Percentiles rank a stretch among this genome's conserved stretches.
These are phyloP conservation scores for Podaxis carcinomalis DNA, from an alignment of 768 basidiomycete species.

Conservation along the genomic window DNA sequence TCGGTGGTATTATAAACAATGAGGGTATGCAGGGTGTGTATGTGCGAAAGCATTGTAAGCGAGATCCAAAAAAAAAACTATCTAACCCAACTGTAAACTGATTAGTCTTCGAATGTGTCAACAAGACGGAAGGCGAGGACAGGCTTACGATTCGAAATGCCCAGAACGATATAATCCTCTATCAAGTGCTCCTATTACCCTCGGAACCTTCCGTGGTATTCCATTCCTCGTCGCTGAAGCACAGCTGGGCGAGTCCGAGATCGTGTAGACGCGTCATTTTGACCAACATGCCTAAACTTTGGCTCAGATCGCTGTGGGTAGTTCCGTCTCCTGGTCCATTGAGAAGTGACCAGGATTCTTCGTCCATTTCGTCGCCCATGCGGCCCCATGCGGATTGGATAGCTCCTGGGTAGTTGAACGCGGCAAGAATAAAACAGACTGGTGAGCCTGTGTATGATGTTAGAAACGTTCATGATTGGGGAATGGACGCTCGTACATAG, in stretches of 20 bases:
- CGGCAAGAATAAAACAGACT: slow-evolving; percentile 72
- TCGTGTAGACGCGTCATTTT: slow-evolving; percentile 76
- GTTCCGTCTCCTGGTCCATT: slow-evolving; percentile 38
- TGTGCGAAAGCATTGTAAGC: background rate
- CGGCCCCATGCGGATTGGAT: slow-evolving; percentile 69
- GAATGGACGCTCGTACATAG: slow-evolving; percentile 49
- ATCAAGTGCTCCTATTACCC: no score
- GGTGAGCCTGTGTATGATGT: slow-evolving; percentile 53
- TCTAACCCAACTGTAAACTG: background rate
- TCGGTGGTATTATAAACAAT: background rate
- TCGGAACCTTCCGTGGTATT: background rate
- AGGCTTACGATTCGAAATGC: background rate
- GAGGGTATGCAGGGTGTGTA: background rate
- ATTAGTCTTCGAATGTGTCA: background rate
- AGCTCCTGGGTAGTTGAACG: slow-evolving; percentile 56
- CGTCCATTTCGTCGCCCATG: slow-evolving; percentile 64
- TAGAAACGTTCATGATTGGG: background rate
- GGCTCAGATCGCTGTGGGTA: slow-evolving; percentile 28
- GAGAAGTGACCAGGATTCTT: slow-evolving; percentile 58
- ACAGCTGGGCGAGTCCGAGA: slow-evolving; percentile 66
- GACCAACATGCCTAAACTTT: slow-evolving; percentile 56
- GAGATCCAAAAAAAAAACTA: background rate
- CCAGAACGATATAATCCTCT: no score
- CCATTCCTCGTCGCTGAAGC: slow-evolving; percentile 31
- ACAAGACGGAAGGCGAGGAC: background rate